Conservation (phyloP, 176 grass and related monocot genomes). For the Tillandsia fasciculata region DNA sequence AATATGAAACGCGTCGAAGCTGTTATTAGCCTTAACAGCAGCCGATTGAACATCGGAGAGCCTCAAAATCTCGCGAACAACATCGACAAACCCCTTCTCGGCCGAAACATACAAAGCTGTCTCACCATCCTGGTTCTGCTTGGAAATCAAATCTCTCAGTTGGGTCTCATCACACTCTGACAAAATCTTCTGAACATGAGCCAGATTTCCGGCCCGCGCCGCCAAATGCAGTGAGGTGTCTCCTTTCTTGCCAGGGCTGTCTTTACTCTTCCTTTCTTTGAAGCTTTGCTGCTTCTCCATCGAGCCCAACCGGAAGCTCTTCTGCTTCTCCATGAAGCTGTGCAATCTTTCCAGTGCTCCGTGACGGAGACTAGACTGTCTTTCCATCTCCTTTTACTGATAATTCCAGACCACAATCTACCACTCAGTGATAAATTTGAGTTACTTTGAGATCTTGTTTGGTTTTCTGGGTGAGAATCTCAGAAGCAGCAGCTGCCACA, state of each 20-base stretch:
- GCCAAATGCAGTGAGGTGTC: slow-evolving; percentile 64
- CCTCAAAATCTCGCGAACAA: slow-evolving; percentile 68
- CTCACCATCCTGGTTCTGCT: slow-evolving; percentile 68
- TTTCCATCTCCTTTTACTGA: slow-evolving; percentile 31
- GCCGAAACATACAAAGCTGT: slow-evolving; percentile 69
- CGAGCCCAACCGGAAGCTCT: slow-evolving; percentile 43
- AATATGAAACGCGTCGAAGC: slow-evolving; percentile 82
- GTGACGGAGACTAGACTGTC: slow-evolving; percentile 29
- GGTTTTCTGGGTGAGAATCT: not conserved
- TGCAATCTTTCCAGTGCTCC: slow-evolving; percentile 28
- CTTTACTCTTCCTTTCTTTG: slow-evolving; percentile 69
- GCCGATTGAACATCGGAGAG: slow-evolving; percentile 61
- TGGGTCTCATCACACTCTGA: slow-evolving; percentile 35
- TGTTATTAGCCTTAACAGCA: slow-evolving; percentile 56
- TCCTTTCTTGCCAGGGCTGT: slow-evolving; percentile 75
- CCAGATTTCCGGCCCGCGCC: slow-evolving; percentile 59
- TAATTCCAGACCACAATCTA: not conserved
- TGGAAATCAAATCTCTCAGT: slow-evolving; percentile 39
- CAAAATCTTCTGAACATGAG: slow-evolving; percentile 56
- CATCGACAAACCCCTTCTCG: slow-evolving; percentile 67
- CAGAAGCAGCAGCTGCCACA: not conserved
- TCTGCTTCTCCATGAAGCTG: slow-evolving; percentile 61
- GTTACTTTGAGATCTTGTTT: not conserved
- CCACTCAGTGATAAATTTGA: not conserved
- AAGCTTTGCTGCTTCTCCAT: slow-evolving; percentile 32